phyloP scores from a whole-genome alignment of 139 green algal genomes.

The Chlorella sp. region DNA sequence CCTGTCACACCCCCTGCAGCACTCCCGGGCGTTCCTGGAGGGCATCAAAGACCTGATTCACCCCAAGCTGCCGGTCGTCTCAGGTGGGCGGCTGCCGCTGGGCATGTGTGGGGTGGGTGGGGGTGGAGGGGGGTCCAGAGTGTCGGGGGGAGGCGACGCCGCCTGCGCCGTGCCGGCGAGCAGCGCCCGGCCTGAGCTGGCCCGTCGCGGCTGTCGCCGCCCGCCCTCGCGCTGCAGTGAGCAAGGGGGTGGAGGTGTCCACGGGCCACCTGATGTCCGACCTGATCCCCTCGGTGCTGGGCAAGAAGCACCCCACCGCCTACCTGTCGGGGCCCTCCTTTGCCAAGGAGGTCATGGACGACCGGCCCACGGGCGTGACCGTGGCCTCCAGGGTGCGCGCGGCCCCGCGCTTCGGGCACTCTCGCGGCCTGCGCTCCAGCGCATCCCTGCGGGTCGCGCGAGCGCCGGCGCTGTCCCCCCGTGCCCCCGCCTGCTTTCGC shows the following conservation, averaged over 20 bases:
- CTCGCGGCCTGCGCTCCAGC: neutral
- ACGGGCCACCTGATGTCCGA: slow-evolving; percentile 92
- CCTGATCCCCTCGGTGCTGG: slow-evolving; percentile 86
- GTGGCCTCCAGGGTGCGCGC: slow-evolving; percentile 49
- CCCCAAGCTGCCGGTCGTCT: slow-evolving; percentile 86
- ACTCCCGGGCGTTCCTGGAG: slow-evolving; percentile 78
- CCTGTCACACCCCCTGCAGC: too few relatives aligned
- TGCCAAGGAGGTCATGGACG: slow-evolving; percentile 88
- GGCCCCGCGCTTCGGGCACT: neutral
- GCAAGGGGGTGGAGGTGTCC: slow-evolving; percentile 89
- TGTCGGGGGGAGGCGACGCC: too few relatives aligned
- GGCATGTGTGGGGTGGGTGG: too few relatives aligned
- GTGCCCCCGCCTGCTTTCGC: neutral
- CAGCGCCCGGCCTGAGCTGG: too few relatives aligned
- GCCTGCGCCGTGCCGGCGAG: too few relatives aligned
- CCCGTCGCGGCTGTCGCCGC: too few relatives aligned
- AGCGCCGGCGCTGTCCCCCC: neutral
- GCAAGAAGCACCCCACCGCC: slow-evolving; percentile 81
- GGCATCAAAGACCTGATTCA: slow-evolving; percentile 79
- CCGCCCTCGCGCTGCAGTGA: too few relatives aligned
- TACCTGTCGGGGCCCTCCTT: slow-evolving; percentile 96
- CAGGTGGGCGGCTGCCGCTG: too few relatives aligned
- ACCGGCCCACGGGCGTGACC: slow-evolving; percentile 82
- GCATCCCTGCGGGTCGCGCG: neutral
- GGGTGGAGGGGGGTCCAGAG: too few relatives aligned